Evolutionary conservation across 2,329 filamentous ascomycete species (phyloP).

Genomic region (Geosmithia morbida): DNA sequence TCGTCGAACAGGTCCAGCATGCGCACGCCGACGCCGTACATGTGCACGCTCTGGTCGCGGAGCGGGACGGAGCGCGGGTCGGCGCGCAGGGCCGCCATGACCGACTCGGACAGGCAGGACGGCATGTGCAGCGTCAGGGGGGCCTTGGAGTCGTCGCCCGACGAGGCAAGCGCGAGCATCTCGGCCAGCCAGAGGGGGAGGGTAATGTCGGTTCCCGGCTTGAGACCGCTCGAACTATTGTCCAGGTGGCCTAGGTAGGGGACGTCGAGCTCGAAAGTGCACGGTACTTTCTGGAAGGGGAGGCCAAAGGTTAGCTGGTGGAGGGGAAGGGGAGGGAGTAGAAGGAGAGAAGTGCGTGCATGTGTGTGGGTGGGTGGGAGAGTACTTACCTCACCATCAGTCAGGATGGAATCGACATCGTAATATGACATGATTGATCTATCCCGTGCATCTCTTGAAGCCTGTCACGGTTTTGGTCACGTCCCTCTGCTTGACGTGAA

Average conservation of each 20-base stretch:
- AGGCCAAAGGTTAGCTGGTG: constrained; percentile 18
- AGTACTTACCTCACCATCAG: constrained; percentile 57
- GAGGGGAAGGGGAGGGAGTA: not conserved
- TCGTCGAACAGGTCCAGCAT: constrained; percentile 90
- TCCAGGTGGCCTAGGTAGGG: constrained; percentile 81
- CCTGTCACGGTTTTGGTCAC: not conserved
- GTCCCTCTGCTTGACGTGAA: not conserved
- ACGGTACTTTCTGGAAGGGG: constrained; percentile 69
- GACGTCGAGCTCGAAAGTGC: constrained; percentile 84
- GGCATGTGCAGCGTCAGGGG: constrained; percentile 75
- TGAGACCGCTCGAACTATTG: constrained; percentile 57
- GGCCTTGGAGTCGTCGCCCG: constrained; percentile 30
- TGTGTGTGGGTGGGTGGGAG: too few species aligned
- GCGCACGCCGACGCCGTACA: constrained; percentile 72
- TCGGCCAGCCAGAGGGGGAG: constrained; percentile 91
- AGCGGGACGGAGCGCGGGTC: constrained; percentile 78
- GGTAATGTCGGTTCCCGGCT: constrained; percentile 63
- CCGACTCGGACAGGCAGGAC: constrained; percentile 57
- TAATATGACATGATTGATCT: constrained; percentile 54
- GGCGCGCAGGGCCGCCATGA: constrained; percentile 81
- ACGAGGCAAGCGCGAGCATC: constrained; percentile 65
- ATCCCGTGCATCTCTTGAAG: not conserved
- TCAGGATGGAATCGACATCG: constrained; percentile 71
- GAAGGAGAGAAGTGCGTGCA: too few species aligned
- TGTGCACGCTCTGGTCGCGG: constrained; percentile 70